Conservation (phyloP, 1,139 yeast genomes). For the Candida dubliniensis region DNA sequence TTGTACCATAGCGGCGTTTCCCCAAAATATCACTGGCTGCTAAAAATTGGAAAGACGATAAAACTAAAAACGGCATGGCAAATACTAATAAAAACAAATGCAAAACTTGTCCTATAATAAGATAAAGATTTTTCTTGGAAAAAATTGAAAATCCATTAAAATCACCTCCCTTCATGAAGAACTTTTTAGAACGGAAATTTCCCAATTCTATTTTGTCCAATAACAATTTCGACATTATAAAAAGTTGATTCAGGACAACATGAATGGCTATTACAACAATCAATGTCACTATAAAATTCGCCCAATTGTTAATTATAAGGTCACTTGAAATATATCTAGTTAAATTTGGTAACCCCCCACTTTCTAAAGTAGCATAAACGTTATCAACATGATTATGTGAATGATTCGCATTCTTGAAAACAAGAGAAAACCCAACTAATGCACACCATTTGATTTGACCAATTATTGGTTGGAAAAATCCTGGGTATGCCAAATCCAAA, state of each 20-base stretch:
- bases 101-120: constrained; percentile 34
- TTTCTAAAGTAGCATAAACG: constrained; percentile 34
- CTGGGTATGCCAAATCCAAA: constrained; percentile 60
- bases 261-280: constrained; percentile 29
- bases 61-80: constrained; percentile 47
- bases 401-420: constrained; percentile 7
- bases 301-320: constrained; percentile 38
- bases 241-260: constrained; percentile 23
- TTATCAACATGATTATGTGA: constrained; percentile 21
- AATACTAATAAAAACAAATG: constrained; percentile 35
- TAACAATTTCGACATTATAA: constrained; percentile 20
- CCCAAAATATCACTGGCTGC: constrained; percentile 20
- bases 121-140: constrained; percentile 24
- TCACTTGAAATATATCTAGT: constrained; percentile 28
- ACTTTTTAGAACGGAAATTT: constrained; percentile 7
- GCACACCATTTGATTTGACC: constrained; percentile 39
- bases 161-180: constrained; percentile 1
- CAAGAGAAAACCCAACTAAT: constrained; percentile 30
- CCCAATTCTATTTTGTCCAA: constrained; percentile 15
- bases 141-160: constrained; percentile 10
- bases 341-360: constrained; percentile 34
- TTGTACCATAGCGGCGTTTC: constrained; percentile 16
- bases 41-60: constrained; percentile 40
- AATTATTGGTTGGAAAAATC: constrained; percentile 60
- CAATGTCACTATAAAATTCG: constrained; percentile 40